These are phyloP conservation scores for Russula dissimulans DNA, from an alignment of 768 basidiomycete species.

Conservation along the genomic window DNA sequence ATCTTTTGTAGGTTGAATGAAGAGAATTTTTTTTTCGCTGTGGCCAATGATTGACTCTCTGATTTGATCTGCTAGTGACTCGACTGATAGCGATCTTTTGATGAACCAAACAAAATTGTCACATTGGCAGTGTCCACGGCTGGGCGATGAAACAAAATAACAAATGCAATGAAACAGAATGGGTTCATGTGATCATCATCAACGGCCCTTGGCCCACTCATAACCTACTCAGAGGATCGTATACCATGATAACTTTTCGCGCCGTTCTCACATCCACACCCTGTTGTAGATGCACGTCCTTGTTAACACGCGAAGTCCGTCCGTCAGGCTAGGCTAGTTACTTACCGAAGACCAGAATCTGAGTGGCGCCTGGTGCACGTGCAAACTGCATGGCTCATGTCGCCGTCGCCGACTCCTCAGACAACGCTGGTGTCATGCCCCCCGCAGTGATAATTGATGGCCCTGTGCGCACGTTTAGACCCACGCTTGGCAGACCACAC, in stretches of 20 bases:
- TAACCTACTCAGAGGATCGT: no score
- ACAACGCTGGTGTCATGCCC: neutral
- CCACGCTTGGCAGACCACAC: neutral
- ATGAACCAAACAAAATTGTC: neutral
- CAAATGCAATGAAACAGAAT: neutral
- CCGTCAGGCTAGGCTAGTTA: neutral
- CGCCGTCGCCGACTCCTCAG: neutral
- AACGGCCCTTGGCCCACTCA: no score
- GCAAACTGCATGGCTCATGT: neutral
- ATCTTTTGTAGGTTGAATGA: no score
- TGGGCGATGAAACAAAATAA: neutral
- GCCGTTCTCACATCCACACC: neutral
- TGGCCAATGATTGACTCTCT: neutral
- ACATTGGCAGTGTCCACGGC: neutral
- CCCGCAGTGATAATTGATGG: no score
- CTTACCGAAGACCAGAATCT: neutral
- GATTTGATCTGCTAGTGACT: neutral
- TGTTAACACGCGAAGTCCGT: neutral
- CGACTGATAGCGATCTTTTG: neutral
- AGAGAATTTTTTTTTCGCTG: neutral
- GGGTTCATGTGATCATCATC: no score
- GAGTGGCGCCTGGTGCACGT: slow-evolving; percentile 7
- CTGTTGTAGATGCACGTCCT: neutral
- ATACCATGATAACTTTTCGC: neutral
- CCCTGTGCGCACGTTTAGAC: neutral